Evolutionary conservation across 1,139 yeast genomes (phyloP), one percentile per base, ranked within the genome.

Genomic region (Yamadazyma pseudoaaseri): DNA sequence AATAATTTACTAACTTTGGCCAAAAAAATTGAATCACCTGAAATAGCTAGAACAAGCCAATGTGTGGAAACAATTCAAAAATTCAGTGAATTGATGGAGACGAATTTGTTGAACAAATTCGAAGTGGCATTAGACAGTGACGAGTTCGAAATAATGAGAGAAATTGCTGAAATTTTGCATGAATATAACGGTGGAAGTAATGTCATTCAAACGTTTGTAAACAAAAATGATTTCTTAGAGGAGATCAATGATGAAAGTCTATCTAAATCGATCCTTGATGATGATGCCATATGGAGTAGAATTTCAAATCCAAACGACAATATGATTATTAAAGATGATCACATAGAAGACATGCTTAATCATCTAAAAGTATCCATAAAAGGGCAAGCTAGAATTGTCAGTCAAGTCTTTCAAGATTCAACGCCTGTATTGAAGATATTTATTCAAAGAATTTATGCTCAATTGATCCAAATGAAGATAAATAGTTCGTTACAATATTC

Each of bases 121-220:
- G 79, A 76, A 47, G 61, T 65, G 18, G 81, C 81, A 11, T 77
- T 75, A 6, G 82, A 80, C 24, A 84, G 82, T 44, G 60, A 58
- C 38, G 66, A 68, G 32, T 73, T 81, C 48, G 70, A 71, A n/a
- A 76, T 76, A 34, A 81, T 92, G 85, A 80, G 76, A 46, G 89
- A 82, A 38, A 78, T 86, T 24, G 89, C 97, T 1, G 77, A 76
- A 33, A 76, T 89, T n/a, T 65, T 90, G 34, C 74, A 81, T 35
- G 86, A 81, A 39, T 90, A 81, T 60, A 90, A 92, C 51, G 94
- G 90, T 8, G 97, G 97, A 7, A 71, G 79, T 4, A 81, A 82
- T 39, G 94, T 89, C 9, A 83, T 87, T 10, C 89, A 83, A 52
- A 77, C 85, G 34, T 90, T 86, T 60, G 87, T 89, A 27, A 81